Conservation (phyloP, 108 stramenopile genomes). For the Pseudonitzschia multistriata region DNA sequence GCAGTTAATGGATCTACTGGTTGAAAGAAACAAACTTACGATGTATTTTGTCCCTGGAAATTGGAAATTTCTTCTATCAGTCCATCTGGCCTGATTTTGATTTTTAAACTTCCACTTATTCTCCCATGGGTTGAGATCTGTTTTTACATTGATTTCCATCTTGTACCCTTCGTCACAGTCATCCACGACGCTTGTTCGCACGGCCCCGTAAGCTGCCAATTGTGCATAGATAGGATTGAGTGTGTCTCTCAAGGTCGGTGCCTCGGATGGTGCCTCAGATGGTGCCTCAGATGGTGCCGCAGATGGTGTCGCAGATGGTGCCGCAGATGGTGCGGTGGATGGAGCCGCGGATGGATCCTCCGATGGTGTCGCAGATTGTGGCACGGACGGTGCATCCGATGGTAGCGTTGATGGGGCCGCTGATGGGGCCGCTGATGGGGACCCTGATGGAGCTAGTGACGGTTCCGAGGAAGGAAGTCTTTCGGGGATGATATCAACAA, state of each 20-base stretch:
- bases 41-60: background rate
- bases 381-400: background rate
- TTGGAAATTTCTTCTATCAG: background rate
- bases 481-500: slow-evolving; percentile 6
- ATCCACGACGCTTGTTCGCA: background rate
- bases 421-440: background rate
- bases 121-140: background rate
- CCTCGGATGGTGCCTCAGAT: background rate
- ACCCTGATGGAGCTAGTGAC: background rate
- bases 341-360: background rate
- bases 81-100: background rate
- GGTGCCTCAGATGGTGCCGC: background rate
- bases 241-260: background rate
- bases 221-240: background rate
- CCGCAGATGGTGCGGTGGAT: background rate
- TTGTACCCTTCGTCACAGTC: background rate
- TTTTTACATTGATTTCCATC: background rate
- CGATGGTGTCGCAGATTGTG: background rate
- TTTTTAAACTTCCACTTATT: background rate
- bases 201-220: background rate
- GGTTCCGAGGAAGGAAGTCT: background rate
- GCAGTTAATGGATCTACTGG: background rate
- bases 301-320: background rate
- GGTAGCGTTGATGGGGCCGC: background rate
- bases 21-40: background rate